Evolutionary conservation across 306 rosid genomes (phyloP).

Genomic region (Crataegus laevigata): DNA sequence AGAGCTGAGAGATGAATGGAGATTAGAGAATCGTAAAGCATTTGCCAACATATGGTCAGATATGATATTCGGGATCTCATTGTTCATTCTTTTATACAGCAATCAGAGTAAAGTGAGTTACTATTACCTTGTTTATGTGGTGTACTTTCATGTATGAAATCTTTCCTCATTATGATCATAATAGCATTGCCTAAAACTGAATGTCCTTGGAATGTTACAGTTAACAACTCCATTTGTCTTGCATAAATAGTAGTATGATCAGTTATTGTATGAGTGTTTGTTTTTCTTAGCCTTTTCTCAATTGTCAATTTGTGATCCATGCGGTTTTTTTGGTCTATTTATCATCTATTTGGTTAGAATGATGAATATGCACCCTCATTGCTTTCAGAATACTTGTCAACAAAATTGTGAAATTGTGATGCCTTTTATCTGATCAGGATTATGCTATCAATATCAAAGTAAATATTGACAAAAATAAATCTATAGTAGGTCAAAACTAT

Average conservation of each 20-base stretch:
- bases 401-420: not conserved
- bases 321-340: not conserved
- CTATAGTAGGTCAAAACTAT: not conserved
- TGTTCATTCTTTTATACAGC: constrained; percentile 81
- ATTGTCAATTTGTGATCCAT: not conserved
- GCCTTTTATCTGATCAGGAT: not conserved
- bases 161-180: not conserved
- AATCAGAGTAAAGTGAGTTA: constrained; percentile 80
- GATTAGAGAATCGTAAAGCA: constrained; percentile 80
- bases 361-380: not conserved
- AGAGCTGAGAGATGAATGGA: constrained; percentile 84
- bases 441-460: not conserved
- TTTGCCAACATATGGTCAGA: constrained; percentile 99
- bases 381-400: not conserved
- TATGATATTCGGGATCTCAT: constrained; percentile 70
- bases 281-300: not conserved
- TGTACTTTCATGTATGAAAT: constrained; percentile 1
- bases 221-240: not conserved
- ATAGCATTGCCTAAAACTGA: not conserved
- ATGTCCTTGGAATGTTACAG: not conserved
- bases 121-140: constrained; percentile 6
- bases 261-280: not conserved
- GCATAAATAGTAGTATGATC: not conserved
- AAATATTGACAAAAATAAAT: not conserved
- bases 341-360: not conserved